These are phyloP conservation scores for Isoetes engelmannii DNA, from an alignment of 83 land plant genomes.

Conservation along the genomic window DNA sequence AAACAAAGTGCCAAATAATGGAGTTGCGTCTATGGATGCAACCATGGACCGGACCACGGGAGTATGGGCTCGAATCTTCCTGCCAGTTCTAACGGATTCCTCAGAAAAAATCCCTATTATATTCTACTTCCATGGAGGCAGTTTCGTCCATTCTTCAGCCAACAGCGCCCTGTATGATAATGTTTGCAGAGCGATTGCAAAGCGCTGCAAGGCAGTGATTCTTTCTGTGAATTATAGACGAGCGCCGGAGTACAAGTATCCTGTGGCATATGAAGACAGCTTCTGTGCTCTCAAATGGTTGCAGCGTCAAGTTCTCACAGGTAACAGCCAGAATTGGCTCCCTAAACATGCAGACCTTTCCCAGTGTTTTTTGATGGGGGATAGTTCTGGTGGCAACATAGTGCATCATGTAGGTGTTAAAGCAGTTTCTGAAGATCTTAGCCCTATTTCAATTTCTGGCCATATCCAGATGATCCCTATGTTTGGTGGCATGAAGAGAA, in stretches of 20 bases:
- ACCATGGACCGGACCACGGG: conserved; percentile 44
- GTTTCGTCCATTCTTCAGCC: conserved; percentile 15
- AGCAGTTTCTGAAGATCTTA: conserved; percentile 30
- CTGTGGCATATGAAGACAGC: conserved; percentile 10
- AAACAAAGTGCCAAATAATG: conserved; percentile 50
- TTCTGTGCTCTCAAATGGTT: conserved; percentile 1
- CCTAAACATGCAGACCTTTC: conserved; percentile 35
- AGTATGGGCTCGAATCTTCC: conserved; percentile 64
- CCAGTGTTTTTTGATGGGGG: conserved; percentile 55
- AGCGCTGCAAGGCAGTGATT: conserved; percentile 12
- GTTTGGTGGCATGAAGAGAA: conserved; percentile 64
- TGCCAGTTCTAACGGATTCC: conserved; percentile 20
- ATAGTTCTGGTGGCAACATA: conserved; percentile 83
- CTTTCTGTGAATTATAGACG: conserved; percentile 18
- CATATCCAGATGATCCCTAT: conserved; percentile 62
- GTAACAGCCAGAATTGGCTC: conserved; percentile 5
- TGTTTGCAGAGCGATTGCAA: conserved; percentile 12
- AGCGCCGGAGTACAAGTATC: conserved; percentile 17
- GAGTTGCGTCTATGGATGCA: conserved; percentile 70
- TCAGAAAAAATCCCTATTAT: not conserved
- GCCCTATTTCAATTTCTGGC: conserved; percentile 41
- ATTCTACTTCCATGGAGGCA: conserved; percentile 18
- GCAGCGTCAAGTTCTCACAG: not conserved
- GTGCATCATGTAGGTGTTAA: conserved; percentile 61
- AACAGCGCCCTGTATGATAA: conserved; percentile 15